Evolutionary conservation across 2,329 filamentous ascomycete species (phyloP).

Genomic region (Pyricularia grisea): DNA sequence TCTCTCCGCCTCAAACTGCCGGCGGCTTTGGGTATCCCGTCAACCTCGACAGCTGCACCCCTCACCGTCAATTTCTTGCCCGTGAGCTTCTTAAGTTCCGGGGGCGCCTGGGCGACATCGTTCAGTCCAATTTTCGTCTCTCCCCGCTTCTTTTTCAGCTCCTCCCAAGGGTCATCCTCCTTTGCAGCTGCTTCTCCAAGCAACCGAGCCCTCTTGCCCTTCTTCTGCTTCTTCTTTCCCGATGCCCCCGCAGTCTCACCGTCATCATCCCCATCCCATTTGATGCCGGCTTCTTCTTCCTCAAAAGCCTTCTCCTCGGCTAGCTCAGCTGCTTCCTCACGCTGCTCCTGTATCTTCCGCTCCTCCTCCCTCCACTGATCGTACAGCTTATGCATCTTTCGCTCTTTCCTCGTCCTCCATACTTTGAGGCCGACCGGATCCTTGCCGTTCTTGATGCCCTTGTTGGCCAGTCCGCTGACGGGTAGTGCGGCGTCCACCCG

Average conservation of each 20-base stretch:
- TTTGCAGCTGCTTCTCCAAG: constrained; percentile 35
- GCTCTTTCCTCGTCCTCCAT: constrained; percentile 72
- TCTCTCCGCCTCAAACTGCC: constrained; percentile 66
- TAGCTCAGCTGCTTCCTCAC: constrained; percentile 55
- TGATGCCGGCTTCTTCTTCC: constrained; percentile 41
- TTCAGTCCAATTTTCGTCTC: constrained; percentile 41
- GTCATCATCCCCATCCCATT: constrained; percentile 24
- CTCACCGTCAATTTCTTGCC: constrained; percentile 57
- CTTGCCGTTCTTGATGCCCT: constrained; percentile 49
- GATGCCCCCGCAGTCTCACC: constrained; percentile 23
- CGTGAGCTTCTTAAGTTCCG: constrained; percentile 53
- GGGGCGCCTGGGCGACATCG: constrained; percentile 65
- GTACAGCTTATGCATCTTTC: constrained; percentile 70
- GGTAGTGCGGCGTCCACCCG: constrained; percentile 82
- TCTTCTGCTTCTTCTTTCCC: constrained; percentile 39
- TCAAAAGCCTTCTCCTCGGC: constrained; percentile 55
- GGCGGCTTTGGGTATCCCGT: constrained; percentile 57
- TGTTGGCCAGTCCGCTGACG: constrained; percentile 58
- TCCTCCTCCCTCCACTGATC: constrained; percentile 68
- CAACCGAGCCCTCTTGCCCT: constrained; percentile 26
- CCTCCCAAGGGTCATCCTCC: constrained; percentile 65
- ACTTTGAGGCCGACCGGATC: constrained; percentile 58
- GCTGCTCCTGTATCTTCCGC: constrained; percentile 50
- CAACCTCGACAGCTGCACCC: constrained; percentile 57
- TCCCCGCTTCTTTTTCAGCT: constrained; percentile 57